Evolutionary conservation across 2,329 filamentous ascomycete genomes (phyloP).

Genomic region (Colletotrichum plurivorum): DNA sequence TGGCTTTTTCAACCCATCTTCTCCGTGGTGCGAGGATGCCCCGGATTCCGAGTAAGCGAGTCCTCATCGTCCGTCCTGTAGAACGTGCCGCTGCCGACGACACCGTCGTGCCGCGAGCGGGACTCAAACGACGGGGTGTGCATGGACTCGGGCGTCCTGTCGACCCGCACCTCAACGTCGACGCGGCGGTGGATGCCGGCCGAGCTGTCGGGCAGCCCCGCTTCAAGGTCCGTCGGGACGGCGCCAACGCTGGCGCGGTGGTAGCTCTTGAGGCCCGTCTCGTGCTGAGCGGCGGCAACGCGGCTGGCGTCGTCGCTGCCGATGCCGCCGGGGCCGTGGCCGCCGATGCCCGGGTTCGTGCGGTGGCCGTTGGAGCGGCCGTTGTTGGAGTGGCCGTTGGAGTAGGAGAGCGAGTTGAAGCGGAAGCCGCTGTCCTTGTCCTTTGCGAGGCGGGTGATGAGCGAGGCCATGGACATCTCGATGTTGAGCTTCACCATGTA

Average conservation of each 20-base stretch:
- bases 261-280: constrained; percentile 23
- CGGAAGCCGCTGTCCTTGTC: constrained; percentile 27
- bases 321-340: not conserved
- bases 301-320: not conserved
- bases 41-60: constrained; percentile 23
- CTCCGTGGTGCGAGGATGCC: not conserved
- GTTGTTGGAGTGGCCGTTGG: constrained; percentile 1
- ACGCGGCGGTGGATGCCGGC: constrained; percentile 18
- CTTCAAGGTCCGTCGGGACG: not conserved
- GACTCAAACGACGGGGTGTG: constrained; percentile 2
- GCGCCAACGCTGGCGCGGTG: constrained; percentile 20
- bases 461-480: constrained; percentile 67
- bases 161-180: constrained; percentile 30
- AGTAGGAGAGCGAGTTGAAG: constrained; percentile 36
- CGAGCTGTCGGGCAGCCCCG: not conserved
- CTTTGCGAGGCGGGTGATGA: constrained; percentile 56
- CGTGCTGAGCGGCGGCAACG: not conserved
- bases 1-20: constrained; percentile 9
- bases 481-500: constrained; percentile 70
- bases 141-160: constrained; percentile 1
- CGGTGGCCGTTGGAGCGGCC: constrained; percentile 6
- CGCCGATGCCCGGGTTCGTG: not conserved
- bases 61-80: constrained; percentile 35
- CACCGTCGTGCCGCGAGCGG: constrained; percentile 5
- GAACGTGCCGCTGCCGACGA: constrained; percentile 3